Conservation (phyloP, 805 yeast genomes). For the Kuraishia hungarica region DNA sequence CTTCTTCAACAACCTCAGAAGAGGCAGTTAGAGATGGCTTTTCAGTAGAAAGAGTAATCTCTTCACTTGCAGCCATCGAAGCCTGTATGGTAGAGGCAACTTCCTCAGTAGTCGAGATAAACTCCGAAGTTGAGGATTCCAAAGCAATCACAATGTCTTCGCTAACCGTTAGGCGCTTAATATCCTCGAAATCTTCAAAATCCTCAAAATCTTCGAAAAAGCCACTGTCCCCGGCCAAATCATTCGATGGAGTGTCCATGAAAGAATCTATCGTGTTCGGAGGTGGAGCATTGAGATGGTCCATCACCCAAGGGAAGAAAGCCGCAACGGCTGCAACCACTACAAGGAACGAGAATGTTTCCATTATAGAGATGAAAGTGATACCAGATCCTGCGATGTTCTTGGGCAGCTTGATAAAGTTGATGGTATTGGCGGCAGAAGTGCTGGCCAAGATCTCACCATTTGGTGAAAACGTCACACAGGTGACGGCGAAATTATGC, state of each 20-base stretch:
- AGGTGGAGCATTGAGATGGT: neutral
- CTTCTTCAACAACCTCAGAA: neutral
- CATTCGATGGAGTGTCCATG: neutral
- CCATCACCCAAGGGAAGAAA: neutral
- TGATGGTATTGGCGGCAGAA: constrained; percentile 70
- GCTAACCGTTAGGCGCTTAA: neutral
- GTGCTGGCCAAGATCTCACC: constrained; percentile 62
- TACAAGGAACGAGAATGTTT: constrained; percentile 1
- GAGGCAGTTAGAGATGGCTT: neutral
- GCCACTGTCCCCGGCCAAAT: neutral
- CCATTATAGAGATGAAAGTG: constrained; percentile 28
- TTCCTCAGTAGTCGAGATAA: neutral
- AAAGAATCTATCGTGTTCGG: neutral
- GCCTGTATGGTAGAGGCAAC: neutral
- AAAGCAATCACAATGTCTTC: neutral
- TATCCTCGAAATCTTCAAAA: neutral
- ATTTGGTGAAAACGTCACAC: constrained; percentile 58
- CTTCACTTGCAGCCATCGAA: neutral
- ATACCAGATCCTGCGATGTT: constrained; percentile 34
- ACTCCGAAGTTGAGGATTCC: neutral
- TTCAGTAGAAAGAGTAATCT: neutral
- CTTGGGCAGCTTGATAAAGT: constrained; percentile 51
- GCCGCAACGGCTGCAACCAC: neutral
- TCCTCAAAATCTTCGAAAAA: neutral
- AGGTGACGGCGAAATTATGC: constrained; percentile 74